Percentiles rank a stretch among this genome's conserved stretches.
phyloP scores from a whole-genome alignment of 768 basidiomycete genomes.

The Pleurotus tuber-regium region DNA sequence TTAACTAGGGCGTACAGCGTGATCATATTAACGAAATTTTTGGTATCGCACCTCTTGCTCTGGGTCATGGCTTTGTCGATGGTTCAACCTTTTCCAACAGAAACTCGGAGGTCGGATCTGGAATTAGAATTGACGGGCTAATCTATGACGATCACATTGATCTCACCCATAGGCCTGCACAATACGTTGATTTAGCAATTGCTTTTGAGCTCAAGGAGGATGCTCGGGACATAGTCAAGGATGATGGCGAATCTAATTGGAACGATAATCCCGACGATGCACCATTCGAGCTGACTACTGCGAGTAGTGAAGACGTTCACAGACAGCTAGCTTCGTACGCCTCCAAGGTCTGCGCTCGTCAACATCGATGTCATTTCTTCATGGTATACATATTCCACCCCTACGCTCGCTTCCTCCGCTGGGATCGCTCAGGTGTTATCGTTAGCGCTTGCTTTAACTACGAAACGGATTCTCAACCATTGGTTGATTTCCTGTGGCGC shows the following conservation, averaged over 20 bases:
- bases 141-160: slow-evolving; percentile 10
- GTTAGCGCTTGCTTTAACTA: slow-evolving; percentile 25
- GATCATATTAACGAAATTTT: neutral
- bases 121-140: slow-evolving; percentile 5
- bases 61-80: slow-evolving; percentile 11
- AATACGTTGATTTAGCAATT: slow-evolving; percentile 12
- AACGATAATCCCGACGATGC: neutral
- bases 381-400: slow-evolving; percentile 22
- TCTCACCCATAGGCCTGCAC: slow-evolving; percentile 1
- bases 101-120: neutral
- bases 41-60: slow-evolving; percentile 1
- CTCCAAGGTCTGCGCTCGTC: slow-evolving; percentile 16
- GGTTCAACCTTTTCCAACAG: slow-evolving; percentile 10
- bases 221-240: neutral
- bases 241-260: neutral
- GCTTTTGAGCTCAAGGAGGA: neutral
- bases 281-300: neutral
- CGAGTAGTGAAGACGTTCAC: neutral
- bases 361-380: slow-evolving; percentile 30
- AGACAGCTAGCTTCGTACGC: slow-evolving; percentile 24
- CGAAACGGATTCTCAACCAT: slow-evolving; percentile 5
- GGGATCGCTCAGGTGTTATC: slow-evolving; percentile 29
- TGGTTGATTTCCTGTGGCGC: slow-evolving; percentile 24
- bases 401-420: slow-evolving; percentile 27
- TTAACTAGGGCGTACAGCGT: neutral